Conservation (phyloP, 345 rosid species). For the Salix suchowensis region DNA sequence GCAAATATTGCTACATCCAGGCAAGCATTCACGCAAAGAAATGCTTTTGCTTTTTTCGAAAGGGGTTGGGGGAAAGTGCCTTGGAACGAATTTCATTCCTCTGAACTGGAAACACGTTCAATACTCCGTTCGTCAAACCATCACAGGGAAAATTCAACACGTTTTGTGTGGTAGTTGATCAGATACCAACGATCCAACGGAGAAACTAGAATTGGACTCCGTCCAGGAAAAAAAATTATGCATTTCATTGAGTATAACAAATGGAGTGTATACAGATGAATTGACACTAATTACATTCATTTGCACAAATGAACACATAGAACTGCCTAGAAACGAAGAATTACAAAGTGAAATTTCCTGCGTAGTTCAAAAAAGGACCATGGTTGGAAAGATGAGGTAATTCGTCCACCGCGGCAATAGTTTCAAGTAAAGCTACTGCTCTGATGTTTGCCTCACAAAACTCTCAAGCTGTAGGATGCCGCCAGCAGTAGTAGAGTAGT, state of each 20-base stretch:
- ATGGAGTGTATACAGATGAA: conserved; percentile 25
- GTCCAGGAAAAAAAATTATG: background rate
- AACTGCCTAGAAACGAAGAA: conserved; percentile 9
- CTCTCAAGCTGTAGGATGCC: background rate
- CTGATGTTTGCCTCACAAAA: background rate
- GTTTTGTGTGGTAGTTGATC: background rate
- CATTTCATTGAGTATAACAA: conserved; percentile 23
- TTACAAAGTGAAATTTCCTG: background rate
- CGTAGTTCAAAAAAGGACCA: background rate
- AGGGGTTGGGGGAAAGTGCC: background rate
- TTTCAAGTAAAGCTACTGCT: background rate
- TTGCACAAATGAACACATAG: background rate
- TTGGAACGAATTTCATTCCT: background rate
- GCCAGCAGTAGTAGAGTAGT: background rate
- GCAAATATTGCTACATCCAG: too few relatives aligned
- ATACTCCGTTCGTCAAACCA: background rate
- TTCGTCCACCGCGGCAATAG: background rate
- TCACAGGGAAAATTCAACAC: background rate
- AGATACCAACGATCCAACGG: background rate
- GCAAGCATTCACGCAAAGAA: too few relatives aligned
- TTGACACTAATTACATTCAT: conserved; percentile 21
- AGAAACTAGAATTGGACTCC: background rate
- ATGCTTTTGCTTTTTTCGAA: background rate
- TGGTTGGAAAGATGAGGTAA: background rate
- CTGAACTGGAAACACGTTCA: background rate